Base-by-base conservation (phyloP, 1,139 yeast genomes). In the Kodamaea anthophila region DNA sequence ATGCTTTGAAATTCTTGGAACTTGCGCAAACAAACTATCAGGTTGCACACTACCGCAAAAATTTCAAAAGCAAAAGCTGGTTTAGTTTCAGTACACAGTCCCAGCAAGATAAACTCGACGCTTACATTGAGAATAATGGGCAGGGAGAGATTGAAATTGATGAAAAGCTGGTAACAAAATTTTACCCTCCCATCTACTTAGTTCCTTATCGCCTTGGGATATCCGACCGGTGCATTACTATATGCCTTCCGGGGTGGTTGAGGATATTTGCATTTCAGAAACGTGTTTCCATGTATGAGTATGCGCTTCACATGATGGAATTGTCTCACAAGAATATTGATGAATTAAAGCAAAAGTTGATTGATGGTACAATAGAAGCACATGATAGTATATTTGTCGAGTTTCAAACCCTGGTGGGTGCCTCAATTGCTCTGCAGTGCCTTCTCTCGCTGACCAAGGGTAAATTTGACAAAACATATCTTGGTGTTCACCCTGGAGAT, bases 401-500 rank as follows among this genome's bases (percentile, higher is more conserved):
- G 33, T 79, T 81, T 44, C 53, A 60, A 8, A 56, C 64, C 4
- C 65, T 66, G 18, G 40, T 53, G 5, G 67, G 71, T 2, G 74
- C 82, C 0, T 65, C 69, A 30, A 57, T 74, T 4, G 72, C 79
- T 2, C 70, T 66, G 32, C 83, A 80, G 42, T 54, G 77, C 8
- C 50, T 76, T 9, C 48, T 74, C 2, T 60, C 73, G 0, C 58
- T 60, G 24, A 44, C 51, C 5, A 63, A 68, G 31, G 70, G 70
- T 1, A 51, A 48, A 18, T 52, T 73, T 44, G 66, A 62, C 37
- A 54, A 54, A 19, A 60, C 66, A 1, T 39, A 68, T 13, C 51
- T 68, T n/a, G 77, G 70, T 13, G 60, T 75, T 1, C 66, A 75
- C 38, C 79, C 83, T 1, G 46, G 59, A 8, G 85, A 78, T 44